Conservation (phyloP, 2,329 filamentous ascomycete species). For the Pyrenophora teres region DNA sequence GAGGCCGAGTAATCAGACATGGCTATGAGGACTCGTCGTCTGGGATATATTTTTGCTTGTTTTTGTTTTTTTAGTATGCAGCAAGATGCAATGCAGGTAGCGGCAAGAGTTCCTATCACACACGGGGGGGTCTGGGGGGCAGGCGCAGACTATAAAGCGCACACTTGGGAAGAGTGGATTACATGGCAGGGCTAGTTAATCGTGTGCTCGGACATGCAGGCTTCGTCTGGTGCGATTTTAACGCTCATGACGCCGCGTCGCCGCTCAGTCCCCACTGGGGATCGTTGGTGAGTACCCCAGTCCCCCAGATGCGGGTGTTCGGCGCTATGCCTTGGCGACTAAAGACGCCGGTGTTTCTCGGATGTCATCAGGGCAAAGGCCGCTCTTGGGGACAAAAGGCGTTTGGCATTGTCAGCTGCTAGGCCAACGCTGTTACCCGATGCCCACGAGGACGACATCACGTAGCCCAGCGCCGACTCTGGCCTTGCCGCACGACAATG, state of each 20-base stretch:
- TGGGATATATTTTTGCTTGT: neutral
- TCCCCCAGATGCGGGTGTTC: constrained; percentile 44
- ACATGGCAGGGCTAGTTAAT: constrained; percentile 31
- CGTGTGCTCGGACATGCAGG: constrained; percentile 34
- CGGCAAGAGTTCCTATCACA: constrained; percentile 19
- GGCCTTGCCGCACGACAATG: constrained; percentile 2
- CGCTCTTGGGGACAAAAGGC: constrained; percentile 21
- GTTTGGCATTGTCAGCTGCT: constrained; percentile 34
- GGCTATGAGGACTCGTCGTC: constrained; percentile 24
- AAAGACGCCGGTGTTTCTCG: constrained; percentile 38
- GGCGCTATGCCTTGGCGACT: constrained; percentile 36
- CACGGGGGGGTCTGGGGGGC: constrained; percentile 37
- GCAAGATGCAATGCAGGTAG: constrained; percentile 19
- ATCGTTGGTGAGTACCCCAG: constrained; percentile 45
- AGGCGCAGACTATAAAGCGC: constrained; percentile 40
- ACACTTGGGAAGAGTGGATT: constrained; percentile 41
- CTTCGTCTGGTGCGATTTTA: constrained; percentile 38
- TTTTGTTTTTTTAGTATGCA: constrained; percentile 9
- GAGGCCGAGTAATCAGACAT: constrained; percentile 48
- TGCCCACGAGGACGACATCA: constrained; percentile 12
- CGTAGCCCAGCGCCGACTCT: constrained; percentile 14
- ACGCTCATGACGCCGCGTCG: constrained; percentile 39
- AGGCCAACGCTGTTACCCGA: constrained; percentile 11
- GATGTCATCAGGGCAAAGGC: constrained; percentile 39
- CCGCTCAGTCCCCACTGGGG: constrained; percentile 40